phyloP scores from a whole-genome alignment of 768 basidiomycete genomes.

The Collybia sordida region DNA sequence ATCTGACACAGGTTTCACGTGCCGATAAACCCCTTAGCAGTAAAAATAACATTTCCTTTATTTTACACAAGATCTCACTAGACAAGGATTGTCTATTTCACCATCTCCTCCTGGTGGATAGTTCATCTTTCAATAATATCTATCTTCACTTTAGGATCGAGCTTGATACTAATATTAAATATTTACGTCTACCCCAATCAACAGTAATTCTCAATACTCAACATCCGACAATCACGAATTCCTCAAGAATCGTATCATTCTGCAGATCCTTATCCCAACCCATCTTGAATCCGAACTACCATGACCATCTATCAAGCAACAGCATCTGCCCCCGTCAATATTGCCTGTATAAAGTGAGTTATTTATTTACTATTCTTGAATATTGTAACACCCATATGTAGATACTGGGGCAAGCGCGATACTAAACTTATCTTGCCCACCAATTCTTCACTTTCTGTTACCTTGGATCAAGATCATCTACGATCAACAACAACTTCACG shows the following conservation, averaged over 20 bases:
- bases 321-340: constrained; percentile 92
- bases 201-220: not conserved
- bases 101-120: too few species aligned
- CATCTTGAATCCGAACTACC: constrained; percentile 21
- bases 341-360: constrained; percentile 93
- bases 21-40: not conserved
- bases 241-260: constrained; percentile 6
- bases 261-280: constrained; percentile 7
- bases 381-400: constrained; percentile 25
- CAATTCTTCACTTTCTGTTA: constrained; percentile 97
- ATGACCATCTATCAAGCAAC: constrained; percentile 82
- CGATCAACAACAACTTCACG: constrained; percentile 92
- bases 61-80: too few species aligned
- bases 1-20: constrained; percentile 16
- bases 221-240: constrained; percentile 9
- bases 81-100: too few species aligned
- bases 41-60: too few species aligned
- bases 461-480: constrained; percentile 94
- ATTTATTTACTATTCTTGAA: constrained; percentile 1
- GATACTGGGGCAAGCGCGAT: constrained; percentile 99
- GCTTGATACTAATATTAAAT: too few species aligned
- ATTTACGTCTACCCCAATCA: too few species aligned
- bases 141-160: too few species aligned
- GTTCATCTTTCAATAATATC: too few species aligned
- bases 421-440: constrained; percentile 94